A percentile compares a stretch with the other conserved stretches of the same genome.
Evolutionary conservation across 768 basidiomycete genomes (phyloP).

Genomic region (Astraeus odoratus): DNA sequence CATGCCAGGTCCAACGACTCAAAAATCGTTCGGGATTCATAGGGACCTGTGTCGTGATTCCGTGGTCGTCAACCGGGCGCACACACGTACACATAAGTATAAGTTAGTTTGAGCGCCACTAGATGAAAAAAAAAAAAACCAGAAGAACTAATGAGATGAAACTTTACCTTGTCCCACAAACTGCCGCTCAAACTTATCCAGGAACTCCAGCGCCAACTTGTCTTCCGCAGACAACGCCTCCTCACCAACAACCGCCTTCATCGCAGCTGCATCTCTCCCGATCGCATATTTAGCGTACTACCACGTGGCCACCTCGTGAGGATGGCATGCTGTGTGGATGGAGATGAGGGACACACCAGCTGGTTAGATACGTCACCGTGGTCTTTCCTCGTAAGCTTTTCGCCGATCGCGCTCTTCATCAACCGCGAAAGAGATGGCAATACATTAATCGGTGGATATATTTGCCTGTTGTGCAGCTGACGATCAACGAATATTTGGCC

Average conservation of each 20-base stretch:
- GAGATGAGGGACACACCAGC: conserved; percentile 53
- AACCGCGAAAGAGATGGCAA: conserved; percentile 96
- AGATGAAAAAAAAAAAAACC: conserved; percentile 3
- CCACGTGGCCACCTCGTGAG: conserved; percentile 14
- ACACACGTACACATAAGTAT: no score
- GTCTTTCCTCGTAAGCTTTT: conserved; percentile 94
- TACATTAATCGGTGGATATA: conserved; percentile 99
- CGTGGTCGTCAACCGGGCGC: conserved; percentile 11
- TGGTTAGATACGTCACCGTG: conserved; percentile 99
- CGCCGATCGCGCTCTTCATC: conserved; percentile 99
- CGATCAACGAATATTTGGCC: conserved; percentile 99
- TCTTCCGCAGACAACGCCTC: conserved; percentile 94
- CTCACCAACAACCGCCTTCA: conserved; percentile 99
- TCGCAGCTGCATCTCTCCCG: conserved; percentile 91
- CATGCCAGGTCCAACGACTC: conserved; percentile 97
- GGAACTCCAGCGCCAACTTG: conserved; percentile 93
- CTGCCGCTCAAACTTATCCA: conserved; percentile 95
- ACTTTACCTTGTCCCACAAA: conserved; percentile 91
- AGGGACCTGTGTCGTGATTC: conserved; percentile 51
- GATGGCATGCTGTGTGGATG: conserved; percentile 8
- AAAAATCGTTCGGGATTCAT: conserved; percentile 94
- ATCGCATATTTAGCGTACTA: conserved; percentile 99
- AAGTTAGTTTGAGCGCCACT: not conserved
- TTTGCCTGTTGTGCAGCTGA: conserved; percentile 92
- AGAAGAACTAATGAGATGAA: conserved; percentile 9